Base-by-base conservation (phyloP, 1,284 basidiomycete genomes). In the Rhodofomes roseus region DNA sequence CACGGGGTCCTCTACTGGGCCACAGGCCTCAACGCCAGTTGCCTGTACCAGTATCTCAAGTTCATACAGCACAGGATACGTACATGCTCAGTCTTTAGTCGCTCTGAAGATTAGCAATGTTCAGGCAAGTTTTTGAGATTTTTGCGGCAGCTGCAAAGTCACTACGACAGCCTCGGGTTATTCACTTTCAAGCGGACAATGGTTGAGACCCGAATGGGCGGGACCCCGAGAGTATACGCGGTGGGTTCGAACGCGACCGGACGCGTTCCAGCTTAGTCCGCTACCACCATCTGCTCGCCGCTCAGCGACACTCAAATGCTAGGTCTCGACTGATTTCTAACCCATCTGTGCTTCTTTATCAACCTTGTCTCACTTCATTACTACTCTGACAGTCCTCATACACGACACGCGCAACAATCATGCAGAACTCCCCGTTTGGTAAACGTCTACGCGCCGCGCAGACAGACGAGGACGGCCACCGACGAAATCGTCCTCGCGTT, bases 361-460 rank as follows among this genome's bases (percentile, higher is more conserved):
- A 55, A 60, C 57, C 50, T 51, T 58, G 53, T 54, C 60, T 60
- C 58, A 53, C 58, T 62, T 39, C 54, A 54, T 59, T 59, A 62
- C 59, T 60, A 63, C 55, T 62, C 25, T 43, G 54, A 63, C 60
- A 64, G 29, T 55, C 64, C 56, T 65, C 59, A 60, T 43, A 65
- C 58, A 58, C 37, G 36, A 48, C 46, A 27, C 58, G 55, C 48
- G 44, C 51, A 52, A 54, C 56, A 41, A 58, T 68, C 62, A 90
- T 90, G 87, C 89, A 87, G 78, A 89, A 90, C 74, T 90, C 89
- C 65, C 87, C 86, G 0, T 91, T 89, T 73, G 89, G 88, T 43
- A 91, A 91, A 70, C 84, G 89, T 36, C 79, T 91, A 25, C 84
- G 88, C 55, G 86, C 86, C 23, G 79, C 85, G 4, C 84, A 87